Conservation (phyloP, 805 yeast genomes). For the Cyberlindnera suaveolens region DNA sequence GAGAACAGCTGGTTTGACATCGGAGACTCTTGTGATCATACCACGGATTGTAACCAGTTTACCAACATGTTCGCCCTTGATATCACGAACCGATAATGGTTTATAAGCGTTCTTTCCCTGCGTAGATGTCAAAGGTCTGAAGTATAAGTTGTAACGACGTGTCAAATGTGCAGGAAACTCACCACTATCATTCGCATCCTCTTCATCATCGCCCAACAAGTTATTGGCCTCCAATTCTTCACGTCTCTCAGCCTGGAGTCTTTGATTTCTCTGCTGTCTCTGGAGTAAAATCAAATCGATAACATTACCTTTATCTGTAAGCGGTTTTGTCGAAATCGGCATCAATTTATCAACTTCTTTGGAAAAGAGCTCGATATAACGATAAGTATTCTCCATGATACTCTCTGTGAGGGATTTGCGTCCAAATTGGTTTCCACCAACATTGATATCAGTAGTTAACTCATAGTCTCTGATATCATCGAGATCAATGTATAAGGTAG, state of each 20-base stretch:
- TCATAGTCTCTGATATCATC: constrained; percentile 80
- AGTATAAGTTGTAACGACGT: constrained; percentile 81
- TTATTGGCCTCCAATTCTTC: constrained; percentile 49
- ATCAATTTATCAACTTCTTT: constrained; percentile 69
- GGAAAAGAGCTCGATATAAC: constrained; percentile 73
- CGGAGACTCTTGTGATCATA: constrained; percentile 90
- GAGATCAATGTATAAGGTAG: constrained; percentile 66
- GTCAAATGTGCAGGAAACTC: constrained; percentile 82
- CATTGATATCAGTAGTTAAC: constrained; percentile 31
- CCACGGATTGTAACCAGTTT: constrained; percentile 87
- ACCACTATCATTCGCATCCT: constrained; percentile 29
- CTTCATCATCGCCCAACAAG: constrained; percentile 24
- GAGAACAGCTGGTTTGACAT: constrained; percentile 86
- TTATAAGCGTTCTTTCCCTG: constrained; percentile 29
- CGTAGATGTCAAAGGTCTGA: constrained; percentile 61
- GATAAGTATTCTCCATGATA: constrained; percentile 68
- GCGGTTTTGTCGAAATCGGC: constrained; percentile 82
- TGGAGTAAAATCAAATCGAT: constrained; percentile 90
- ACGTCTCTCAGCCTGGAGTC: constrained; percentile 59
- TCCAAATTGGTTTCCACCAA: constrained; percentile 18
- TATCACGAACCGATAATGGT: constrained; percentile 83
- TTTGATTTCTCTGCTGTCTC: constrained; percentile 74
- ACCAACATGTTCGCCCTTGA: constrained; percentile 80
- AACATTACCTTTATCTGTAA: constrained; percentile 81
- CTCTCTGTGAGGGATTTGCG: constrained; percentile 43